phyloP scores from a whole-genome alignment of 192 early-diverging fungal species.

The Linnemannia hyalina region DNA sequence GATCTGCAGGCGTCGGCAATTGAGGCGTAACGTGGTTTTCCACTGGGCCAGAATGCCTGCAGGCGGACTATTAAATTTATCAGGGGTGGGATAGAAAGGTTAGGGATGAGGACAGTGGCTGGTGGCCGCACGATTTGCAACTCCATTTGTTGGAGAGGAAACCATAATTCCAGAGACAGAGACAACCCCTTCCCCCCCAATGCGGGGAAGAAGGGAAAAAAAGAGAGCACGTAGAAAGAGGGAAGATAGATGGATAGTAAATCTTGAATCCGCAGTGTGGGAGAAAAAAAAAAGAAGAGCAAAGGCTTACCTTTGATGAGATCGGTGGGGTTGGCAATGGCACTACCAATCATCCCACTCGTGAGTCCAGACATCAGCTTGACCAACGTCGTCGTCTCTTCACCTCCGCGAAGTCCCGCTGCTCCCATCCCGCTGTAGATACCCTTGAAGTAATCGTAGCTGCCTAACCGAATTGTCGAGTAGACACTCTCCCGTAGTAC shows the following conservation, averaged over 20 bases:
- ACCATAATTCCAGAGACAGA: background rate
- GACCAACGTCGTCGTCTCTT: constrained; percentile 38
- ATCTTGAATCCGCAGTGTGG: background rate
- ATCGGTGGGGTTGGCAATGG: constrained; percentile 58
- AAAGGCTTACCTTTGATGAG: constrained; percentile 51
- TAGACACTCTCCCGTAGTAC: constrained; percentile 55
- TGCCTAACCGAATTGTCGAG: constrained; percentile 55
- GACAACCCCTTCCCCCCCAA: background rate
- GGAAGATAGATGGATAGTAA: background rate
- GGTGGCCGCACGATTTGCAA: background rate
- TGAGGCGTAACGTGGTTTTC: constrained; percentile 44
- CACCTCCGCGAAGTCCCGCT: constrained; percentile 20
- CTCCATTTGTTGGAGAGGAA: background rate
- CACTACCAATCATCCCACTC: constrained; percentile 51
- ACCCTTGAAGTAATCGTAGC: constrained; percentile 55
- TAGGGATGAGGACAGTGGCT: background rate
- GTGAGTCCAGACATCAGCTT: constrained; percentile 53
- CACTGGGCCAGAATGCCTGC: constrained; percentile 53
- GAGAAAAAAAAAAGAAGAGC: background rate
- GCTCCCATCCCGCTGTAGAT: constrained; percentile 36
- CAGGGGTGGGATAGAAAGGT: background rate
- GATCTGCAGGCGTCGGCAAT: constrained; percentile 41
- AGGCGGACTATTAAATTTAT: constrained; percentile 39
- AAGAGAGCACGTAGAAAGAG: background rate
- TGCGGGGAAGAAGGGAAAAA: background rate